A percentile compares a stretch with the other conserved stretches of the same genome.
Conservation (phyloP, 352 stramenopile species). For the Phytophthora foliorum region DNA sequence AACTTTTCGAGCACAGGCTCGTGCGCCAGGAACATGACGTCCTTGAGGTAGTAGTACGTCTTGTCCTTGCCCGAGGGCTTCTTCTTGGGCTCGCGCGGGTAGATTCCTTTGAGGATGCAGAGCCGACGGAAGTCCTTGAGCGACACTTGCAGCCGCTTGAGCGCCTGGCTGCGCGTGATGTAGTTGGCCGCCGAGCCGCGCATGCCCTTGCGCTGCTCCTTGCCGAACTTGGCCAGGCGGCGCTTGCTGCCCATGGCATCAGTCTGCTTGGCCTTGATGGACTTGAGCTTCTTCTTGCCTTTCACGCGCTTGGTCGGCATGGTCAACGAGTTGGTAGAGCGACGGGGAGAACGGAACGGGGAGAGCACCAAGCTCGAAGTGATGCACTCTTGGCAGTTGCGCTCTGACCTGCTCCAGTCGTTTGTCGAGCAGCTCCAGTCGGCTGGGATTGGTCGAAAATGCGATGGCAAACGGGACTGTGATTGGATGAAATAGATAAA, state of each 20-base stretch:
- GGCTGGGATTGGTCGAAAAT: conserved; percentile 32
- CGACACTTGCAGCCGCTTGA: conserved; percentile 97
- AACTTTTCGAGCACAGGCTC: conserved; percentile 99
- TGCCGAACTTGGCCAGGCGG: conserved; percentile 84
- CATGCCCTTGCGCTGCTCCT: conserved; percentile 89
- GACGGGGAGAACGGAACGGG: conserved; percentile 3
- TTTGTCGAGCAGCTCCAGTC: conserved; percentile 23
- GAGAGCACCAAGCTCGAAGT: conserved; percentile 1
- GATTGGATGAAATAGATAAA: conserved; percentile 13
- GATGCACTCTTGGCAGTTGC: not conserved
- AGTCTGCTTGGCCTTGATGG: conserved; percentile 90
- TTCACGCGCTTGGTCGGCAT: conserved; percentile 92
- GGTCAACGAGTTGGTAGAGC: conserved; percentile 9
- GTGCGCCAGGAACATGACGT: conserved; percentile 98
- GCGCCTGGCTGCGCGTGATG: conserved; percentile 94
- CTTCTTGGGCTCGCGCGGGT: conserved; percentile 97
- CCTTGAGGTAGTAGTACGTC: conserved; percentile 99
- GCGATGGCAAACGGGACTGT: not conserved
- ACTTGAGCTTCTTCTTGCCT: conserved; percentile 93
- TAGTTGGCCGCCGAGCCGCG: conserved; percentile 93
- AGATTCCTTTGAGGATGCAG: conserved; percentile 99
- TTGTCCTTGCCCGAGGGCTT: conserved; percentile 96
- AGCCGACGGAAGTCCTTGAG: conserved; percentile 99
- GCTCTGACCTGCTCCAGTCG: conserved; percentile 18
- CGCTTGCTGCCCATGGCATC: conserved; percentile 87